Percentiles rank a stretch among this genome's conserved stretches.
Conservation (phyloP, 2,329 filamentous ascomycete genomes). For the Cryphonectria carpinicola region DNA sequence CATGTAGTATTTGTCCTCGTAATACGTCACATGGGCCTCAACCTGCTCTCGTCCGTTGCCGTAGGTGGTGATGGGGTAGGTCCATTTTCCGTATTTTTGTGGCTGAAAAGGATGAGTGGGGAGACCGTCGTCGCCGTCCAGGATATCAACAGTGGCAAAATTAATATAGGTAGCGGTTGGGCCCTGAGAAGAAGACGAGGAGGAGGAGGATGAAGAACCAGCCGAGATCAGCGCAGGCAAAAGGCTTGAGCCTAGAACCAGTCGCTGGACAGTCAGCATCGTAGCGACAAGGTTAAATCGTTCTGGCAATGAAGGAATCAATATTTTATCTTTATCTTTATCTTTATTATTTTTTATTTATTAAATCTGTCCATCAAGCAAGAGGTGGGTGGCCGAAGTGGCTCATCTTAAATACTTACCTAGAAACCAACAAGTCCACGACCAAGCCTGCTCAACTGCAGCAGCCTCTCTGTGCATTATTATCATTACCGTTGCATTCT, state of each 20-base stretch:
- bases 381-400: background rate
- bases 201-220: background rate
- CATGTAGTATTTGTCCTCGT: background rate
- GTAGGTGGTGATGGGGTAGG: background rate
- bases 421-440: background rate
- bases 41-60: background rate
- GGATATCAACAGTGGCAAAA: background rate
- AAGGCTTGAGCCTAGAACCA: background rate
- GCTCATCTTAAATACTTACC: background rate
- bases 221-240: background rate
- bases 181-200: background rate
- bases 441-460: background rate
- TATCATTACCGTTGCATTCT: background rate
- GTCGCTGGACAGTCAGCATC: background rate
- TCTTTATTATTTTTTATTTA: background rate
- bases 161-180: background rate
- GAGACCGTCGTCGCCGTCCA: conserved; percentile 1
- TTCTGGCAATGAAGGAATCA: too few relatives aligned
- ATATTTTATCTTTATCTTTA: background rate
- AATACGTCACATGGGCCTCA: background rate
- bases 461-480: background rate
- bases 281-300: too few relatives aligned
- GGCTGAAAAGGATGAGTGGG: background rate
- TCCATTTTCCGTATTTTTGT: background rate
- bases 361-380: too few relatives aligned